A percentile compares a stretch with the other conserved stretches of the same genome.
These are phyloP conservation scores for Oenanthe sinensis DNA, from an alignment of 129 eudicot genomes.

Conservation along the genomic window DNA sequence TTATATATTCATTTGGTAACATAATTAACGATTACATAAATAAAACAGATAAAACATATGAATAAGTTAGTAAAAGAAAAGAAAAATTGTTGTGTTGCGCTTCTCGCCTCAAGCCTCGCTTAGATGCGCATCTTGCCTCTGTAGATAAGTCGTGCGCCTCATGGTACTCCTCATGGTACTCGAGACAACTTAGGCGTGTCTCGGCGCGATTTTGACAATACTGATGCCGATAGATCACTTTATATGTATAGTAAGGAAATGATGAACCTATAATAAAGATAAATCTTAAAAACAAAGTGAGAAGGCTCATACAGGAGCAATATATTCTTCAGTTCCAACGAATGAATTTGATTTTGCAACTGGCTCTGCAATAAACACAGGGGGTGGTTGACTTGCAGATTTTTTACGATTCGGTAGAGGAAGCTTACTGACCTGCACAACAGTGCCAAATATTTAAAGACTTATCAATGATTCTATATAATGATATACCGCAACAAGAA, in stretches of 20 bases:
- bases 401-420: slow-evolving; percentile 53
- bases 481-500: background rate
- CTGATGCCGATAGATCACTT: background rate
- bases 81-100: no score
- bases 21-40: no score
- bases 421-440: slow-evolving; percentile 63
- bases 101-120: no score
- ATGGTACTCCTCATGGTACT: no score
- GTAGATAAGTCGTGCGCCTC: no score
- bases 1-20: no score
- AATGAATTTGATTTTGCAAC: slow-evolving; percentile 82
- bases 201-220: no score
- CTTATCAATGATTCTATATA: background rate
- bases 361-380: slow-evolving; percentile 78
- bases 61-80: no score
- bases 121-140: no score
- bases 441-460: background rate
- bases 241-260: background rate
- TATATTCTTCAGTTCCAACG: slow-evolving; percentile 97
- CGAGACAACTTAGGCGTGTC: no score
- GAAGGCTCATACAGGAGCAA: slow-evolving; percentile 72
- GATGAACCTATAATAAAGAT: background rate
- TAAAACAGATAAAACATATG: no score
- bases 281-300: background rate
- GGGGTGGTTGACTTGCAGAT: slow-evolving; percentile 73